Evolutionary conservation across 2,329 filamentous ascomycete genomes (phyloP), one percentile per base, ranked within the genome.

Genomic region (Calonectria honghensis): DNA sequence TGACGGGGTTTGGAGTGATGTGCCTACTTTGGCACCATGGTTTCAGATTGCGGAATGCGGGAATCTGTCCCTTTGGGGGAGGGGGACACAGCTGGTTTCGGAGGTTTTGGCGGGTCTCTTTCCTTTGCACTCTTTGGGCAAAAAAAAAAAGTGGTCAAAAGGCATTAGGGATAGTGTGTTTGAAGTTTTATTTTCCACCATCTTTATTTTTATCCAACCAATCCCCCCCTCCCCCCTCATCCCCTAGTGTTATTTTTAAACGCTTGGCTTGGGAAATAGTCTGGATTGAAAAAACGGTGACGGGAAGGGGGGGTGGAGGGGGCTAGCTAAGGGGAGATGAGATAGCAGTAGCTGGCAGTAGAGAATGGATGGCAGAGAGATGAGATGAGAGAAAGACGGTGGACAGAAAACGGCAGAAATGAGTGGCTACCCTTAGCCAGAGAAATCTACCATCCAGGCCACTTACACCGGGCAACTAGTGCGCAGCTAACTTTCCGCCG

Each of bases 31-130:
- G 50, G 52, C 37, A 45, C 37, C 37, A 31, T 24, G 31, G 64
- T 67, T 50, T 68, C 31, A 57, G 65, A 59, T 69, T 35, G 37
- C 24, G 68, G 45, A 64, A 63, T 63, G 68, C 57, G 68, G 68
- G 45, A 70, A 70, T 35, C 45, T 48, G 57, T 59, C 54, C 59
- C 39, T 64, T 35, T 7, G 31, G 9, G 31, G 16, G 16, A 20
- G 41, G 39, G 24, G 24, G 16, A 11, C 6, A 41, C 6, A 41
- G 50, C 37, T 59, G 24, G 66, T 59, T 52, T 64, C 68, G 68
- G 68, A 70, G 57, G 7, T 29, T 70, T 63, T 57, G 57, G 67
- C 67, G 52, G 67, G 37, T 64, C 41, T 32, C 13, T 45, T 18
- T 29, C 16, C 16, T 20, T 45, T 16, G 14, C 37, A 16, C 37